Conservation (phyloP, 352 stramenopile genomes). For the Elongisporangium prolatum region DNA sequence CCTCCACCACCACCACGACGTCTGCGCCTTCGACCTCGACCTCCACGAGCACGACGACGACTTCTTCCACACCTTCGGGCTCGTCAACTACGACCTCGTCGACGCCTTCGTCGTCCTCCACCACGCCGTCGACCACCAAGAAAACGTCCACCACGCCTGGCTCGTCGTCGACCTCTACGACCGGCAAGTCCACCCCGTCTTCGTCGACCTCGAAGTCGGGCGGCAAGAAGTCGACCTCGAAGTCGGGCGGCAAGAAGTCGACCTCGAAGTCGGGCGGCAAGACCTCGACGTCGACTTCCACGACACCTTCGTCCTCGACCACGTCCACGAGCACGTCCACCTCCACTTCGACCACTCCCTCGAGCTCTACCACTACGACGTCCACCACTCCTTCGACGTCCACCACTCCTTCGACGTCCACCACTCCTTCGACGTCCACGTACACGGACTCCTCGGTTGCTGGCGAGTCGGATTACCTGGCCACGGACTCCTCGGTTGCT, state of each 20-base stretch:
- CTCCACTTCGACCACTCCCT: slow-evolving; percentile 8
- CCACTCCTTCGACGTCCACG: too few species aligned
- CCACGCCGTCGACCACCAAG: background rate
- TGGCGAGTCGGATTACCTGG: slow-evolving; percentile 18
- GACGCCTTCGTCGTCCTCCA: background rate
- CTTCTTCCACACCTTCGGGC: slow-evolving; percentile 1
- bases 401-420: too few species aligned
- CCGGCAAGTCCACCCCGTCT: background rate
- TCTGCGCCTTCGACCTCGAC: slow-evolving; percentile 11
- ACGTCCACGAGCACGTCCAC: slow-evolving; percentile 7
- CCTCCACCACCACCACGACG: slow-evolving; percentile 10
- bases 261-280: background rate
- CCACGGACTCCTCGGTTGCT: too few species aligned
- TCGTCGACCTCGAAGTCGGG: background rate
- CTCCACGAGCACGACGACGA: slow-evolving; percentile 6
- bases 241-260: slow-evolving; percentile 6
- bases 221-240: slow-evolving; percentile 5
- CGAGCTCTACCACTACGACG: too few species aligned
- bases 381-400: too few species aligned
- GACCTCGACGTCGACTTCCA: background rate
- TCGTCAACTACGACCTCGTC: background rate
- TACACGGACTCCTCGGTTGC: slow-evolving; percentile 15
- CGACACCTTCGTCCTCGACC: background rate
- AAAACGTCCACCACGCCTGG: background rate
- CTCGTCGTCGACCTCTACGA: background rate